Evolutionary conservation across 2,329 filamentous ascomycete genomes (phyloP).

Genomic region (Paecilomyces sp.): DNA sequence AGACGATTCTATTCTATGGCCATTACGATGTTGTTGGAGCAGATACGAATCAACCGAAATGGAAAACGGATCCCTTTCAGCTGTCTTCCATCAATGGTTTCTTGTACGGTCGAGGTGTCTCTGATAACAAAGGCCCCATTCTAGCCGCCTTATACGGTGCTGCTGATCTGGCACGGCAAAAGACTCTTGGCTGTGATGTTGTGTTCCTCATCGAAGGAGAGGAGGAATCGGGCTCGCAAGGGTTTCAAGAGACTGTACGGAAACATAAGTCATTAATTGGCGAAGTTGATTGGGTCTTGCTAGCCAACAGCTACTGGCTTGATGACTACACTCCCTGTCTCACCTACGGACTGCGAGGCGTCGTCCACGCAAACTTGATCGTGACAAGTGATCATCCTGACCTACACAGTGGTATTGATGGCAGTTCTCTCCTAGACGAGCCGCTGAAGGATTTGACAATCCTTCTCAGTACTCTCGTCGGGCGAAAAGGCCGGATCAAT

Average conservation of each 20-base stretch:
- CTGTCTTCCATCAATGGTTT: constrained; percentile 86
- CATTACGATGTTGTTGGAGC: constrained; percentile 97
- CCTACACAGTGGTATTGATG: constrained; percentile 93
- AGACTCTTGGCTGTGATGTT: constrained; percentile 77
- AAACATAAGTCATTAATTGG: constrained; percentile 80
- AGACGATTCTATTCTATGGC: constrained; percentile 91
- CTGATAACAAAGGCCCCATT: constrained; percentile 95
- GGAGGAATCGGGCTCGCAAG: constrained; percentile 87
- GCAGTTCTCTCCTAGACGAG: constrained; percentile 82
- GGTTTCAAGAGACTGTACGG: constrained; percentile 76
- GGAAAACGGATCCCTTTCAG: constrained; percentile 83
- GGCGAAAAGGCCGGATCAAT: constrained; percentile 69
- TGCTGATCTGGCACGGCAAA: constrained; percentile 78
- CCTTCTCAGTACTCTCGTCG: constrained; percentile 74
- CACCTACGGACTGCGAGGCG: constrained; percentile 87
- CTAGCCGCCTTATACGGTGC: constrained; percentile 91
- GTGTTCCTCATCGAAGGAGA: constrained; percentile 95
- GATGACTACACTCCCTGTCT: constrained; percentile 93
- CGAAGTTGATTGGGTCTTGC: constrained; percentile 82
- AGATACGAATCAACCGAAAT: constrained; percentile 72
- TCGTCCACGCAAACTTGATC: constrained; percentile 85
- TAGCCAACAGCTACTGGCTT: constrained; percentile 98
- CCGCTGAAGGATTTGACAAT: constrained; percentile 85
- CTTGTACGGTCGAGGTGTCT: constrained; percentile 90
- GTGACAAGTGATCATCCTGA: constrained; percentile 82